Percentiles rank a stretch among this genome's conserved stretches.
phyloP scores from a whole-genome alignment of 495 filamentous ascomycete genomes.

The Lophium mytilinum region DNA sequence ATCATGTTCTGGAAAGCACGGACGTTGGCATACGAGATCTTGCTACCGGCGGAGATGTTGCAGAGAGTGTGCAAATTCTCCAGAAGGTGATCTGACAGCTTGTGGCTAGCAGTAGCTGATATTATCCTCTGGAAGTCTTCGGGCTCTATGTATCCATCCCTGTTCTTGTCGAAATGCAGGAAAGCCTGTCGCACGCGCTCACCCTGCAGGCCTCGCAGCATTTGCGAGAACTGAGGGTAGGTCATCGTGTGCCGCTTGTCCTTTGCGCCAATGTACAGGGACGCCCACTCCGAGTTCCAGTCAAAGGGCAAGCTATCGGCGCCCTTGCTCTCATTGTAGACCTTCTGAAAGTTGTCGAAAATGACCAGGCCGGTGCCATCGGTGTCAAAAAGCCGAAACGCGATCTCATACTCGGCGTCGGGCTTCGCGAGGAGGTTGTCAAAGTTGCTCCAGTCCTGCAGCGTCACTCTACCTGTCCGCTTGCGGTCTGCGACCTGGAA shows the following conservation, averaged over 20 bases:
- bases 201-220: conserved; percentile 91
- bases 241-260: conserved; percentile 80
- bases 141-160: conserved; percentile 95
- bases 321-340: conserved; percentile 78
- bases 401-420: conserved; percentile 97
- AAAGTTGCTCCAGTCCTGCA: conserved; percentile 86
- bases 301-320: conserved; percentile 80
- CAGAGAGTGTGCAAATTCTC: conserved; percentile 88
- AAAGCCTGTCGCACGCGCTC: conserved; percentile 95
- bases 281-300: conserved; percentile 97
- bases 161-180: conserved; percentile 80
- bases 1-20: conserved; percentile 96
- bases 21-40: conserved; percentile 95
- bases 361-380: conserved; percentile 74
- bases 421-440: conserved; percentile 89
- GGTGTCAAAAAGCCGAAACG: conserved; percentile 89
- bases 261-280: conserved; percentile 79
- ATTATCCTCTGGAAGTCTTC: conserved; percentile 97
- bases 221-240: conserved; percentile 96
- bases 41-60: conserved; percentile 85
- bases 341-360: conserved; percentile 72
- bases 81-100: conserved; percentile 94
- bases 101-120: conserved; percentile 84
- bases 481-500: conserved; percentile 82
- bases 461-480: conserved; percentile 57